A percentile compares a stretch with the other conserved stretches of the same genome.
Evolutionary conservation across 2,329 filamentous ascomycete genomes (phyloP).

Genomic region (Ophiocordyceps camponoti-floridani): DNA sequence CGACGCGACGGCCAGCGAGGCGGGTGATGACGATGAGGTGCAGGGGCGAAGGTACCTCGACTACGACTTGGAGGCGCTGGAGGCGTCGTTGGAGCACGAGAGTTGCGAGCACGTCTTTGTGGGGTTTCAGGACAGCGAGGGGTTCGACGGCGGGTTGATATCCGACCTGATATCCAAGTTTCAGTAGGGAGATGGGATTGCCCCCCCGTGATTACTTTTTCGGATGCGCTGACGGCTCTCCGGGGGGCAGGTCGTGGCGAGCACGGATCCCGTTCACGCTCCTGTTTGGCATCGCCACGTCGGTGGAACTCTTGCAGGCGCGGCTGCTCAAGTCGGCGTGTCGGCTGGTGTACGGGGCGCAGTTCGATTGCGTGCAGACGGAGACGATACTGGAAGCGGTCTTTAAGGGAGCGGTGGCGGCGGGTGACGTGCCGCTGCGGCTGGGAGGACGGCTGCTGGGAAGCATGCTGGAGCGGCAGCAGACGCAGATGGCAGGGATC

Average conservation of each 20-base stretch:
- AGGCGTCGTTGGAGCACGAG: slow-evolving; percentile 37
- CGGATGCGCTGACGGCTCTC: slow-evolving; percentile 10
- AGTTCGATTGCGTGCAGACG: slow-evolving; percentile 64
- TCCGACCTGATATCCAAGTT: slow-evolving; percentile 54
- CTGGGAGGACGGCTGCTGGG: slow-evolving; percentile 46
- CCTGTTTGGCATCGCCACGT: slow-evolving; percentile 67
- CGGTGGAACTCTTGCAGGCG: slow-evolving; percentile 61
- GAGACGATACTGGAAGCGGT: slow-evolving; percentile 54
- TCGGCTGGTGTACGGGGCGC: slow-evolving; percentile 46
- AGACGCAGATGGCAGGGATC: slow-evolving; percentile 60
- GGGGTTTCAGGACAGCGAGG: slow-evolving; percentile 67
- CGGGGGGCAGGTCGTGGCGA: slow-evolving; percentile 33
- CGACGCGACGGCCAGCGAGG: slow-evolving; percentile 32
- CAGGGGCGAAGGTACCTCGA: slow-evolving; percentile 51
- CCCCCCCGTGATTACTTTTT: not conserved
- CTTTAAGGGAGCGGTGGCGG: slow-evolving; percentile 46
- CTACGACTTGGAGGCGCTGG: slow-evolving; percentile 60
- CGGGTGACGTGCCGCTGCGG: slow-evolving; percentile 34
- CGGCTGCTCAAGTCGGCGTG: slow-evolving; percentile 52
- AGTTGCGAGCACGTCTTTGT: slow-evolving; percentile 44
- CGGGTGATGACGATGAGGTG: slow-evolving; percentile 38
- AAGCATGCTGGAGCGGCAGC: slow-evolving; percentile 51
- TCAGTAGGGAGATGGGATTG: slow-evolving; percentile 29
- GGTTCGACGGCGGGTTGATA: slow-evolving; percentile 56
- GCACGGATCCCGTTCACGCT: slow-evolving; percentile 61